Conservation (phyloP, 768 basidiomycete species). For the Hemileccinum impolitum region DNA sequence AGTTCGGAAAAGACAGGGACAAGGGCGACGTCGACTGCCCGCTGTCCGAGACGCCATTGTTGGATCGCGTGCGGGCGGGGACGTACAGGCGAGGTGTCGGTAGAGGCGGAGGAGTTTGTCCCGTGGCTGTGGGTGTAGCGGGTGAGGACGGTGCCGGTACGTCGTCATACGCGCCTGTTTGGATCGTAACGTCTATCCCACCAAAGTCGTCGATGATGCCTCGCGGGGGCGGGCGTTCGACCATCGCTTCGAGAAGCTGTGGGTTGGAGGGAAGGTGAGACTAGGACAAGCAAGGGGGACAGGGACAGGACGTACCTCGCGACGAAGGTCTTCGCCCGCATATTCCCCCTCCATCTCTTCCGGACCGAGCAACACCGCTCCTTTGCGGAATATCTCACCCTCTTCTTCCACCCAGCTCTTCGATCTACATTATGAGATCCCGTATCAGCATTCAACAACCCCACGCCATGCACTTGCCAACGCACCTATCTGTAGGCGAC, state of each 20-base stretch:
- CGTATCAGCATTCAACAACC: neutral
- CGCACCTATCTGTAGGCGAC: conserved; percentile 49
- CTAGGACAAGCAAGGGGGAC: neutral
- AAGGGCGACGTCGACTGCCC: neutral
- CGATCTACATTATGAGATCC: conserved; percentile 53
- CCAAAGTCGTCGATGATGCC: conserved; percentile 63
- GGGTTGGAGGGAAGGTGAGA: neutral
- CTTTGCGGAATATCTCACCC: conserved; percentile 94
- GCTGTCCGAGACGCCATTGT: no score
- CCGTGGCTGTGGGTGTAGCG: conserved; percentile 24
- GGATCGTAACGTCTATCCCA: conserved; percentile 36
- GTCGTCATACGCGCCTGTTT: conserved; percentile 13
- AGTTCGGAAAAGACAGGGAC: neutral
- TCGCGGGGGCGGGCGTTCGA: conserved; percentile 79
- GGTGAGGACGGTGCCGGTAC: conserved; percentile 9
- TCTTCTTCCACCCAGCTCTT: conserved; percentile 89
- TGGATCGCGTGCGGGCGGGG: conserved; percentile 34
- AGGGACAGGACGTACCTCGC: conserved; percentile 48
- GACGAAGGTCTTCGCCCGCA: conserved; percentile 83
- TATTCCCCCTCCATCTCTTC: conserved; percentile 91
- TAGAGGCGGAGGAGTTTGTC: conserved; percentile 23
- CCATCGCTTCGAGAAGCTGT: conserved; percentile 84
- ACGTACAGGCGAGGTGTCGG: conserved; percentile 52
- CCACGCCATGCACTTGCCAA: neutral
- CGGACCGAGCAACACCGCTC: conserved; percentile 70